phyloP scores from a whole-genome alignment of 805 yeast genomes.

The Blastobotrys americana region DNA sequence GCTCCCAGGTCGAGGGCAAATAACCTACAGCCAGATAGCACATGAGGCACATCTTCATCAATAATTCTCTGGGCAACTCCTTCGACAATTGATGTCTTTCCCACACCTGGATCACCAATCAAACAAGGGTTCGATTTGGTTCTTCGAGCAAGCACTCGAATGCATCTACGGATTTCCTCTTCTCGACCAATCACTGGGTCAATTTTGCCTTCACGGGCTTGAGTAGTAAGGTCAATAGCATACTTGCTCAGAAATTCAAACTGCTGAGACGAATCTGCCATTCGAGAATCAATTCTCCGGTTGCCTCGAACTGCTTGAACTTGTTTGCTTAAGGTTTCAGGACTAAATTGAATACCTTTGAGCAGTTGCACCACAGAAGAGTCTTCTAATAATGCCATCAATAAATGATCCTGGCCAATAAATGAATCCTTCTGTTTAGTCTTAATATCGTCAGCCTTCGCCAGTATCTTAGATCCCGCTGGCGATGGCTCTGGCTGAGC shows the following conservation, averaged over 20 bases:
- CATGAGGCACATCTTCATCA: constrained; percentile 90
- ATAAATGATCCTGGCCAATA: constrained; percentile 89
- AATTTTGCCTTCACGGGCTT: constrained; percentile 87
- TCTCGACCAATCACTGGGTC: constrained; percentile 99
- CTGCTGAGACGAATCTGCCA: constrained; percentile 82
- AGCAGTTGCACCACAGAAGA: constrained; percentile 59
- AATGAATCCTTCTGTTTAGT: constrained; percentile 83
- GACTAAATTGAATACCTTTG: constrained; percentile 52
- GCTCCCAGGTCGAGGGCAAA: constrained; percentile 93
- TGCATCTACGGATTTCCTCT: constrained; percentile 93
- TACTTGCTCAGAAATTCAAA: constrained; percentile 82
- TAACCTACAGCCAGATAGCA: constrained; percentile 70
- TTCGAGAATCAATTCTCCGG: constrained; percentile 86
- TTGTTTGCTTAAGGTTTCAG: constrained; percentile 69
- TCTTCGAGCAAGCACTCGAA: constrained; percentile 92
- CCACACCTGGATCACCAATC: constrained; percentile 99
- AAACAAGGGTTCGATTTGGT: constrained; percentile 94
- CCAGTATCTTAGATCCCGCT: constrained; percentile 67
- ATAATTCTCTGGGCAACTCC: constrained; percentile 97
- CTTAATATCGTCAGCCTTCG: constrained; percentile 69
- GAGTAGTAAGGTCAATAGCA: constrained; percentile 88
- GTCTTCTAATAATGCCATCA: constrained; percentile 80
- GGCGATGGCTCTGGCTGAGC: constrained; percentile 67
- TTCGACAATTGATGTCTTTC: constrained; percentile 96
- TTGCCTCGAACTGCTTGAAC: constrained; percentile 77